Base-by-base conservation (phyloP, 495 filamentous ascomycete species). In the Acidomyces sp. region DNA sequence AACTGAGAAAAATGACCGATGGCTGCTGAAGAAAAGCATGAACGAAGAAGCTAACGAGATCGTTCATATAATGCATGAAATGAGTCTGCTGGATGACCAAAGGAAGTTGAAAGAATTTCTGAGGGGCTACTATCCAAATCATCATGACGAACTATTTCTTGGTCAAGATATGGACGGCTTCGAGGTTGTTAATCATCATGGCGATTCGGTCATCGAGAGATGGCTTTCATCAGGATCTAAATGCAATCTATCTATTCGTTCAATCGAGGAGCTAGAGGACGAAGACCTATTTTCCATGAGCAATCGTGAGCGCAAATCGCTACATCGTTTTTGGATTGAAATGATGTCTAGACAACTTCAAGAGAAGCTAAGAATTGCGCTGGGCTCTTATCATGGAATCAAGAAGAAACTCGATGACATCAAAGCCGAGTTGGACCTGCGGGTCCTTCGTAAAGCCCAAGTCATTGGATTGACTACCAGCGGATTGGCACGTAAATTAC, bases 391-490 rank as follows among this genome's bases (percentile, higher is more conserved):
- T 38, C 18, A 48, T 12, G 13, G 46, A 4, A 47, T 43, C 6
- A 71, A 65, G 44, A 28, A 46, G 4, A 34, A 48, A 1, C 47
- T 53, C 6, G 60, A 71, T 31, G 47, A 51, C 11, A 58, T 64
- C 6, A 54, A 58, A 25, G 53, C 61, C 12, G 74, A 80, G 32
- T 45, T 70, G 2, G 60, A 75, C 43, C 55, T 68, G 1, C 59
- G 74, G 26, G 68, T 65, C 30, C 65, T 82, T 0, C 43, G 58
- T 20, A 35, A 65, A 39, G 68, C 67, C 0, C 57, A 83, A 32
- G 61, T 92, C n/a, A 74, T 92, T 36, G 80, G 81, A 0, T 63
- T 80, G 1, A 90, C 82, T 0, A 85, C 85, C 1, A 74, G 77
- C 0, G 82, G 84, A 0, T 59, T 90, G 3, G 82, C 82, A 6